Base-by-base conservation (phyloP, 2,329 filamentous ascomycete species). In the Capronia coronata region DNA sequence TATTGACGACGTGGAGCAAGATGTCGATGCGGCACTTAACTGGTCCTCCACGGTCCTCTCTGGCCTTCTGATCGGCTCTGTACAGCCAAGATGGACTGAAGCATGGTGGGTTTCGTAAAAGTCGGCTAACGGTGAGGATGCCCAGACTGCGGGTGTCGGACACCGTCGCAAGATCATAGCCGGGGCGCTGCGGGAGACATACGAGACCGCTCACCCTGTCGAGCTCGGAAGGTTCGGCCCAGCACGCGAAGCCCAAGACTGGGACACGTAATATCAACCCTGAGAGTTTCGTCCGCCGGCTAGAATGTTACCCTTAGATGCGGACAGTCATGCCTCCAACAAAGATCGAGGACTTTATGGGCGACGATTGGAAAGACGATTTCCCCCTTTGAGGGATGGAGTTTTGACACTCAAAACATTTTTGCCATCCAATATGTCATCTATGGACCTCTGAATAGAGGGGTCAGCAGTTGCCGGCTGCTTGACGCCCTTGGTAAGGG, bases 401-500 rank as follows among this genome's bases (percentile, higher is more conserved):
- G 60, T 71, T 76, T 45, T n/a, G n/a, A n/a, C 63, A 67, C 0
- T 57, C n/a, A n/a, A n/a, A n/a, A 64, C 2, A 65, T 76, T 0
- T 60, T 60, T 27, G 73, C 73, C 0, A 75, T 77, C 16, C 70
- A 78, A 54, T 76, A 74, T 62, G 72, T 76, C 8, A 62, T 76
- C 1, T 75, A 75, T 49, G 73, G 72, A 2, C 65, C 67, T 16
- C 59, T 76, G 13, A 71, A 69, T 0, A 51, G 67, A 0, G 70
- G 69, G 0, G 73, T 78, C 2, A 77, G 73, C 53, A 75, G 73
- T 48, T 72, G 70, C 8, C 67, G 63, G 19, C 59, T 67, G 32
- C 54, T 79, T 14, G 76, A 79, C 63, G 64, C 64, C 9, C 64
- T 78, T 54, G 76, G 72, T 1, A 79, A 79, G 58, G 74, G 75